Percentiles rank a stretch among this genome's conserved stretches.
Evolutionary conservation across 1,284 basidiomycete species (phyloP).

Genomic region (Ceratobasidium theobromae): DNA sequence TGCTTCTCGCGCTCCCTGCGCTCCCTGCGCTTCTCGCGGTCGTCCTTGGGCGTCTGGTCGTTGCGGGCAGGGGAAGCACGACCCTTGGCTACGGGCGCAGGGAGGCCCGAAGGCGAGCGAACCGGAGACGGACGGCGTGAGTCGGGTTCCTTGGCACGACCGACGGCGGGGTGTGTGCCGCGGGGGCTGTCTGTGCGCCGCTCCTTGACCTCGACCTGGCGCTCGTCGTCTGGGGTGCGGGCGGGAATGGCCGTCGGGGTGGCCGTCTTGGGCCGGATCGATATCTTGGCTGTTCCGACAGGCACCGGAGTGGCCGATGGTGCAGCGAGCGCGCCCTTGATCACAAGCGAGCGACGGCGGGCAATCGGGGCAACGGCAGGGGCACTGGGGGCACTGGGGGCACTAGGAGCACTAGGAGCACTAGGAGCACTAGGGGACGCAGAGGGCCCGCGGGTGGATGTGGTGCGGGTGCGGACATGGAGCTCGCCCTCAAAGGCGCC

Average conservation of each 20-base stretch:
- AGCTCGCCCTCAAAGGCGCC: conserved; percentile 15
- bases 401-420: background rate
- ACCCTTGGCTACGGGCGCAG: conserved; percentile 11
- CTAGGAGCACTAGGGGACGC: background rate
- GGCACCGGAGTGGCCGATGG: background rate
- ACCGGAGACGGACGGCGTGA: conserved; percentile 16
- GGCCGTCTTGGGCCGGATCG: conserved; percentile 17
- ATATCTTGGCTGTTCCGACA: conserved; percentile 11
- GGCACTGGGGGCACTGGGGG: background rate
- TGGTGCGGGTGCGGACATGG: conserved; percentile 8
- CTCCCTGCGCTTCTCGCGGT: conserved; percentile 15
- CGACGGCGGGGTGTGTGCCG: conserved; percentile 4
- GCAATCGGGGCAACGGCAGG: background rate
- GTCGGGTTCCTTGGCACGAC: conserved; percentile 6
- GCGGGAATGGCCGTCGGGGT: background rate
- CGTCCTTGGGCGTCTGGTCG: conserved; percentile 22
- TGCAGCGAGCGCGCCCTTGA: conserved; percentile 14
- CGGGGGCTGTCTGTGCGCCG: conserved; percentile 19
- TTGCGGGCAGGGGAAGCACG: conserved; percentile 20
- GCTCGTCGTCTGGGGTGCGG: background rate
- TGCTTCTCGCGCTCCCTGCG: conserved; percentile 19
- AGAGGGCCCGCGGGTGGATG: conserved; percentile 4
- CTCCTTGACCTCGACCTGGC: conserved; percentile 20
- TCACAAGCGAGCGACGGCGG: conserved; percentile 19
- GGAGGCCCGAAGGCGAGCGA: conserved; percentile 7